Percentiles rank a stretch among this genome's conserved stretches.
phyloP scores from a whole-genome alignment of 495 filamentous ascomycete genomes.

The Terfezia claveryi region DNA sequence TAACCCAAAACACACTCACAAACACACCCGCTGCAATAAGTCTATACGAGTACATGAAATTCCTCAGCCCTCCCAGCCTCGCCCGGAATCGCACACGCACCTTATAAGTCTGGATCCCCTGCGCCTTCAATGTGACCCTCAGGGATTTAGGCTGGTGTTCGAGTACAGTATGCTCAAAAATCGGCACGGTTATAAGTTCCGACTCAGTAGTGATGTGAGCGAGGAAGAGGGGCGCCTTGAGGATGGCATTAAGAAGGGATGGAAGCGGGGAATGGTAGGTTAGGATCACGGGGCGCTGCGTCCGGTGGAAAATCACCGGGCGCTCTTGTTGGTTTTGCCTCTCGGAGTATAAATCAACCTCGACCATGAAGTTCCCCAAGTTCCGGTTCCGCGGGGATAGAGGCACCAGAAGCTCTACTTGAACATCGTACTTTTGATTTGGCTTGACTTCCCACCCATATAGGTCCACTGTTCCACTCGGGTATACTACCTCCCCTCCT shows the following conservation, averaged over 20 bases:
- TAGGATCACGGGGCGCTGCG: slow-evolving; percentile 41
- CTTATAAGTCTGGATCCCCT: slow-evolving; percentile 51
- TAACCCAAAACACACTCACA: slow-evolving; percentile 48
- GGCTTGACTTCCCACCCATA: slow-evolving; percentile 21
- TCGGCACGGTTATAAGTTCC: slow-evolving; percentile 36
- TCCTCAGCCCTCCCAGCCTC: slow-evolving; percentile 49
- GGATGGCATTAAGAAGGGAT: slow-evolving; percentile 25
- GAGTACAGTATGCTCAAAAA: slow-evolving; percentile 55
- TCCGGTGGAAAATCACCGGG: slow-evolving; percentile 1
- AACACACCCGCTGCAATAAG: slow-evolving; percentile 44
- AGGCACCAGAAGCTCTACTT: slow-evolving; percentile 36
- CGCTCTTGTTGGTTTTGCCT: neutral
- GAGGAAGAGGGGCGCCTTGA: slow-evolving; percentile 26
- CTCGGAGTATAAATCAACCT: slow-evolving; percentile 38
- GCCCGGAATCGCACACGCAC: slow-evolving; percentile 46
- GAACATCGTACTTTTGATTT: slow-evolving; percentile 41
- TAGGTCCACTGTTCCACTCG: neutral
- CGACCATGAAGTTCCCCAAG: slow-evolving; percentile 82
- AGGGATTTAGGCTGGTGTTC: slow-evolving; percentile 20
- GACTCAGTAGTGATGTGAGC: slow-evolving; percentile 24
- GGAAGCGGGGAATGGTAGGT: slow-evolving; percentile 43
- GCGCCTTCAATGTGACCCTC: slow-evolving; percentile 35
- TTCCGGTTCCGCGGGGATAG: slow-evolving; percentile 35
- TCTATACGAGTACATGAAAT: slow-evolving; percentile 67
- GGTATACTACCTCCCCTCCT: neutral